These are phyloP conservation scores for Amanita fuliginea DNA, from an alignment of 768 basidiomycete species.

Conservation along the genomic window DNA sequence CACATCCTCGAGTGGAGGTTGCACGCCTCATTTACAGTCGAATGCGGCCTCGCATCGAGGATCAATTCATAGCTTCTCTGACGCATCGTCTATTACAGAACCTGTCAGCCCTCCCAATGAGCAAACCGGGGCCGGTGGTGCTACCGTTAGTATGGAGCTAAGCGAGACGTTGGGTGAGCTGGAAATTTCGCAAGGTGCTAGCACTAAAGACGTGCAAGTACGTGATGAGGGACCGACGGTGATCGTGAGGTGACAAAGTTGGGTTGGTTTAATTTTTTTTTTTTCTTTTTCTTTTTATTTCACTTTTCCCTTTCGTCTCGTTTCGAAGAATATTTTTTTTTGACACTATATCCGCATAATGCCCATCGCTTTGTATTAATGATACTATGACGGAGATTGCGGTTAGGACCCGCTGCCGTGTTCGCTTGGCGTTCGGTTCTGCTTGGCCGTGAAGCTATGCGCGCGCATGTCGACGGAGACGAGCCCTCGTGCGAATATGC, in stretches of 20 bases:
- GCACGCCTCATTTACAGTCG: slow-evolving; percentile 21
- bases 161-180: not conserved
- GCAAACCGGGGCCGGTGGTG: slow-evolving; percentile 11
- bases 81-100: slow-evolving; percentile 46
- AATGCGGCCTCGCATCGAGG: slow-evolving; percentile 22
- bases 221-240: not conserved
- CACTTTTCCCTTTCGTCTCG: too few species aligned
- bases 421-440: too few species aligned
- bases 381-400: not conserved
- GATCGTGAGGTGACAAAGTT: not conserved
- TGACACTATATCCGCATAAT: not conserved
- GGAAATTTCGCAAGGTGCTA: not conserved
- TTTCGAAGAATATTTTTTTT: not conserved
- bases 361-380: not conserved
- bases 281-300: too few species aligned
- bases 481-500: not conserved
- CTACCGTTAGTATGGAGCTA: not conserved
- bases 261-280: not conserved
- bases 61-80: slow-evolving; percentile 42
- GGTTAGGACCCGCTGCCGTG: not conserved
- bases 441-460: not conserved
- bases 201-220: not conserved
- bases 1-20: slow-evolving; percentile 27
- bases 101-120: slow-evolving; percentile 45
- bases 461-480: too few species aligned